Evolutionary conservation across 768 basidiomycete species (phyloP).

Genomic region (Cystoderma amianthinum): DNA sequence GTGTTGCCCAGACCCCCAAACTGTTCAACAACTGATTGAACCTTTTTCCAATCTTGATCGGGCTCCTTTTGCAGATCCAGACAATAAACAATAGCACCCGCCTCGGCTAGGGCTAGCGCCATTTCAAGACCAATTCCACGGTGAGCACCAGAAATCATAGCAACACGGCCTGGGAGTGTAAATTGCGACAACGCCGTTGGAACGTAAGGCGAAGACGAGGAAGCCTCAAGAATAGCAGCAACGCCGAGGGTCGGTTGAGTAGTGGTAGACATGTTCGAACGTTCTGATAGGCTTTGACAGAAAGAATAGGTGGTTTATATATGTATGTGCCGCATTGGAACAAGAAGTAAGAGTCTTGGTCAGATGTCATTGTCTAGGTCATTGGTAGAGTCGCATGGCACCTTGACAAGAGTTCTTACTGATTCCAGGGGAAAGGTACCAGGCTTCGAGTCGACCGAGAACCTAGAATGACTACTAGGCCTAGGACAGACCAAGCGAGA

Average conservation of each 20-base stretch:
- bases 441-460: no score
- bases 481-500: no score
- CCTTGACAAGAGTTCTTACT: no score
- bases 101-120: conserved; percentile 17
- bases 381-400: no score
- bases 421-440: no score
- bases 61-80: conserved; percentile 49
- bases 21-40: conserved; percentile 33
- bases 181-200: background rate
- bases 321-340: no score
- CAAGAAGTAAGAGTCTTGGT: no score
- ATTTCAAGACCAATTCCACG: conserved; percentile 22
- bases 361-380: no score
- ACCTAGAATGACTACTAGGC: no score
- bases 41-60: conserved; percentile 39
- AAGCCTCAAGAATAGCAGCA: background rate
- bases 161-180: background rate
- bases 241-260: background rate
- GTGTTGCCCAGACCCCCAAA: conserved; percentile 10
- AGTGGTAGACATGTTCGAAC: background rate
- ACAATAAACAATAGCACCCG: conserved; percentile 41
- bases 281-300: no score
- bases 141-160: conserved; percentile 7
- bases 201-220: background rate
- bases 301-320: no score